Conservation (phyloP, 192 early-diverging fungal species). For the Dissophora globulifera region DNA sequence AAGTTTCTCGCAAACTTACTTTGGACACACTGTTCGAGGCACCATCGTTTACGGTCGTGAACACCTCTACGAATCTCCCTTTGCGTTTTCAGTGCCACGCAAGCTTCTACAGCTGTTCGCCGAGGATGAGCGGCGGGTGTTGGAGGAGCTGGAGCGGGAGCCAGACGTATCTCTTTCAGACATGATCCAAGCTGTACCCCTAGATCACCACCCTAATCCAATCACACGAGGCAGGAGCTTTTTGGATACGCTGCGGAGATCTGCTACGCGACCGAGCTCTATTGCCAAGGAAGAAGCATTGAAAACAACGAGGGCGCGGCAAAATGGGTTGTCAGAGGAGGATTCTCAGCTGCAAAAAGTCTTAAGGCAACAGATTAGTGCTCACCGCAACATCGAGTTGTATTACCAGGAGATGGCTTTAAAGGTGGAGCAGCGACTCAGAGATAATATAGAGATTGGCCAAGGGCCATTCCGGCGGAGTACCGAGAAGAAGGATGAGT, state of each 20-base stretch:
- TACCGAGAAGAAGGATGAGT: conserved; percentile 45
- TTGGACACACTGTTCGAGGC: conserved; percentile 26
- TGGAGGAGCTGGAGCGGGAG: conserved; percentile 40
- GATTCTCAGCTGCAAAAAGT: conserved; percentile 44
- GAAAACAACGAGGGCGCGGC: conserved; percentile 23
- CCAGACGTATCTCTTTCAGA: conserved; percentile 25
- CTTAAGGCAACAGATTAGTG: conserved; percentile 38
- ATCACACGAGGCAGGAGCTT: conserved; percentile 41
- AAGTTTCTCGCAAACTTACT: conserved; percentile 39
- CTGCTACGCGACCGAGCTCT: neutral
- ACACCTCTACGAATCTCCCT: conserved; percentile 38
- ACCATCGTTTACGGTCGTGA: conserved; percentile 39
- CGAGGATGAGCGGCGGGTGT: conserved; percentile 28
- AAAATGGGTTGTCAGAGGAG: conserved; percentile 22
- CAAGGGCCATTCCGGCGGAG: conserved; percentile 45
- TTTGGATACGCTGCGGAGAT: conserved; percentile 27
- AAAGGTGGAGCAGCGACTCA: conserved; percentile 37
- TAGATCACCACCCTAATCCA: conserved; percentile 46
- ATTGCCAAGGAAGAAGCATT: neutral
- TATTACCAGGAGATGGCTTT: conserved; percentile 33
- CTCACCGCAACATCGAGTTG: conserved; percentile 37
- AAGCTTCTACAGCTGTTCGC: conserved; percentile 36
- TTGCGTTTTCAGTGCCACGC: conserved; percentile 34
- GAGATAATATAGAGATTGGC: conserved; percentile 36
- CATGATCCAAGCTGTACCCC: conserved; percentile 37